Base-by-base conservation (phyloP, 495 filamentous ascomycete species). In the Penicillium canescens region DNA sequence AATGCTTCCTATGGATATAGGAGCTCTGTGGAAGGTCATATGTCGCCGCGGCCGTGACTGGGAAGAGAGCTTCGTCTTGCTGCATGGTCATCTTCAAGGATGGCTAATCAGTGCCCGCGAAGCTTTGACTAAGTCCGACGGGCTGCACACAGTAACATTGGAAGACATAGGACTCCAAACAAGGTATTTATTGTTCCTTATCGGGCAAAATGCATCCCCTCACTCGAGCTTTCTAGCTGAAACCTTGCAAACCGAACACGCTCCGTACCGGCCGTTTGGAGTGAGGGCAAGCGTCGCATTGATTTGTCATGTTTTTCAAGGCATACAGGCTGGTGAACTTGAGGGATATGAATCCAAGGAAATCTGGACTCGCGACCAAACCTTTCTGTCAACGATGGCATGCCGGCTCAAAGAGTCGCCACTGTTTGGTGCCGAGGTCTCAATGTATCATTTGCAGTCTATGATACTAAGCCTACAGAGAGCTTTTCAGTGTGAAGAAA, bases 401-500 rank as follows among this genome's bases (percentile, higher is more conserved):
- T 42, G 3, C 11, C 40, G 40, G 40, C 40, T 42, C 11, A 24
- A 24, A 42, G 11, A 42, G 6, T 42, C 40, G 40, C 40, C 40
- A 42, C 40, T 42, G 5, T 42, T 42, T 24, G 11, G 40, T 23
- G 18, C 40, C 20, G 40, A 24, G 24, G 40, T 42, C 24, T 42
- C 21, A 42, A 24, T 24, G 18, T 12, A 24, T 23, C 20, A 42
- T 24, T 42, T 42, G 11, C 40, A 42, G 40, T 42, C 40, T 42
- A 42, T 42, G 40, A 42, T 23, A 42, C 40, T 42, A 42, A 24
- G 40, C 13, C 20, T 42, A 5, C 20, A 42, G 20, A 42, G 4
- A 11, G 40, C 40, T 42, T 42, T 42, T 24, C 11, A 42, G 40
- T 42, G 40, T 23, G 40, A 42, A 42, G 40, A 42, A 42, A 42